A percentile compares a stretch with the other conserved stretches of the same genome.
Evolutionary conservation across 169 alveolate species (phyloP).

Genomic region (Babesia bovis): DNA sequence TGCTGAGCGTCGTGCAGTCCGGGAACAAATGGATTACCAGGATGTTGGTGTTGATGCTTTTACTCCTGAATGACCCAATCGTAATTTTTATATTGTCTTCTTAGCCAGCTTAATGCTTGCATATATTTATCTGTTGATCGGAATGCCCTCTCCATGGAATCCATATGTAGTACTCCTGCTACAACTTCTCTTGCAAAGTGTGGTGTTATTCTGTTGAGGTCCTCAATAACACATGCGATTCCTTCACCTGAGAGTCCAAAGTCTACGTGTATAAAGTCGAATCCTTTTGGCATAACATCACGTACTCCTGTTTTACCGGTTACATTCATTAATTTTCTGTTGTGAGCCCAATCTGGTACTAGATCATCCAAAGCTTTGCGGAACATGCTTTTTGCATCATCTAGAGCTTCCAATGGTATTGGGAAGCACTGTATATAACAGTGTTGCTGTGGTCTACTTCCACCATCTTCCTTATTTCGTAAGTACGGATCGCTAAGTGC

Average conservation of each 20-base stretch:
- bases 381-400: conserved; percentile 48
- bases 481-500: conserved; percentile 27
- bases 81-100: conserved; percentile 27
- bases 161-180: conserved; percentile 51
- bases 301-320: conserved; percentile 64
- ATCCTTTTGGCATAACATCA: conserved; percentile 58
- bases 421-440: conserved; percentile 57
- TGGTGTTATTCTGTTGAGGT: conserved; percentile 9
- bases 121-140: conserved; percentile 22
- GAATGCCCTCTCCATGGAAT: conserved; percentile 49
- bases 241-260: conserved; percentile 60
- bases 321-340: conserved; percentile 18
- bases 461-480: conserved; percentile 27
- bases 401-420: conserved; percentile 16
- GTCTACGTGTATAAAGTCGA: conserved; percentile 65
- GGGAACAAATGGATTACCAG: conserved; percentile 46
- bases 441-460: conserved; percentile 15
- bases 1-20: conserved; percentile 20
- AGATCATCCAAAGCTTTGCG: conserved; percentile 46
- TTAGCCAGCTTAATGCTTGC: conserved; percentile 33
- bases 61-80: conserved; percentile 46
- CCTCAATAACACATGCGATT: conserved; percentile 60
- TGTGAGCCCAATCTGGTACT: conserved; percentile 54
- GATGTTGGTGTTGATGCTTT: conserved; percentile 33
- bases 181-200: conserved; percentile 45